A percentile compares a stretch with the other conserved stretches of the same genome.
These are phyloP conservation scores for Talaromyces stipitatus DNA, from an alignment of 495 filamentous ascomycete species.

Conservation along the genomic window DNA sequence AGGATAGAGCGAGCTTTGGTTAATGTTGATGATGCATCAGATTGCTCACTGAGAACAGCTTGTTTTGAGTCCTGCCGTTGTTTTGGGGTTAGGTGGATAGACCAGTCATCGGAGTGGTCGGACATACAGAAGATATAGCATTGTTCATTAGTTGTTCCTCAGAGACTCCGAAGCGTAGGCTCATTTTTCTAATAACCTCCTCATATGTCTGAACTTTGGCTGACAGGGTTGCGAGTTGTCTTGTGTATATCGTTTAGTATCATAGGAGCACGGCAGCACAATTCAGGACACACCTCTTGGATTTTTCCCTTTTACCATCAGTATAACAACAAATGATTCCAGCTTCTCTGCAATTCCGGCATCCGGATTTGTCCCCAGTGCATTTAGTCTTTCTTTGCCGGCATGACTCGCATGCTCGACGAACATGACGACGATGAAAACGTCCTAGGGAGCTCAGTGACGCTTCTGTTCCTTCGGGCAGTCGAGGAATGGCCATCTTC, in stretches of 20 bases:
- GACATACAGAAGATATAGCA: constrained; percentile 25
- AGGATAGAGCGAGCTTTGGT: constrained; percentile 10
- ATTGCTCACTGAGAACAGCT: constrained; percentile 12
- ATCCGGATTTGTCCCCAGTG: constrained; percentile 46
- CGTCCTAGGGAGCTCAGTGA: constrained; percentile 27
- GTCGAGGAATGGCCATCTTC: constrained; percentile 36
- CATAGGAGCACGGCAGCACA: neutral
- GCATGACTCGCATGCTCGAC: constrained; percentile 42
- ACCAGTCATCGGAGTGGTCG: neutral
- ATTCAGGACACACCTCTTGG: constrained; percentile 35
- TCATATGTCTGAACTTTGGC: constrained; percentile 44
- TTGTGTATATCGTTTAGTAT: constrained; percentile 6
- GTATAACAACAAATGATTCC: constrained; percentile 45
- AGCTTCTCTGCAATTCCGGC: constrained; percentile 47
- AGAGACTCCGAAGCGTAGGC: constrained; percentile 28
- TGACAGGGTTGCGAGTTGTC: constrained; percentile 42
- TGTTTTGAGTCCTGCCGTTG: constrained; percentile 18
- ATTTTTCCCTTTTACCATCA: constrained; percentile 50
- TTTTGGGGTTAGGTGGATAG: neutral
- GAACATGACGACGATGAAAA: constrained; percentile 35
- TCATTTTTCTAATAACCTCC: constrained; percentile 30
- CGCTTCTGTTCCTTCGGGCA: constrained; percentile 33
- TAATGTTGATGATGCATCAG: constrained; percentile 7
- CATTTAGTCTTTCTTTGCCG: constrained; percentile 51
- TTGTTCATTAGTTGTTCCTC: constrained; percentile 33